Base-by-base conservation (phyloP, 371 early-diverging fungal species). In the Dinochytrium kinnereticum region DNA sequence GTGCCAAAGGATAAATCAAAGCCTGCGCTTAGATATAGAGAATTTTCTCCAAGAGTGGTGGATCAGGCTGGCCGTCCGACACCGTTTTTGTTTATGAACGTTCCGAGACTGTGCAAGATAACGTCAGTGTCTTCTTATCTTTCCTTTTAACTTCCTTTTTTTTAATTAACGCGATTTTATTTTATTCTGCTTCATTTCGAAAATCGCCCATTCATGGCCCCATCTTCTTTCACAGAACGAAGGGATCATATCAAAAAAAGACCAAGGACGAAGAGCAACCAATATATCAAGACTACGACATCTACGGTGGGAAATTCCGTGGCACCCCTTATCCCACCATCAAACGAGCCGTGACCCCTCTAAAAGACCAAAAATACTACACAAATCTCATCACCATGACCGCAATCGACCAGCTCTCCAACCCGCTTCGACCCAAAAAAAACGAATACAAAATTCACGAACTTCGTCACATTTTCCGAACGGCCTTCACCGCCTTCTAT, bases 401-500 rank as follows among this genome's bases (percentile, higher is more conserved):
- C 40, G 77, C 73, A n/a, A 73, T 72, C n/a, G 74, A 73, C 65
- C 64, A 74, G 24, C 59, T 66, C 30, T 69, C 77, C 0, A 73
- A 77, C 66, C 73, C 70, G 2, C 59, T 69, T 19, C 50, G 71
- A 5, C 77, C 77, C 7, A 33, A 36, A 1, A 21, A n/a, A 3
- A 74, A 74, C 0, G 49, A 70, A 0, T 77, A 77, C 70, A 65
- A 64, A 21, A 37, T 69, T n/a, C 59, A 66, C 38, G 70, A 77
- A 34, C 21, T 77, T 26, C 77, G 74, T 5, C 70, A 70, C n/a
- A 67, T 73, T 26, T 77, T 77, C 38, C 64, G 74, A 10, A 77
- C 77, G 3, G 77, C 77, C 2, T 77, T 72, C 71, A 77, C 77
- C 17, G 73, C 77, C 7, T 77, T 73, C 40, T 67, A 61, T 3